Evolutionary conservation across 257 asterid genomes (phyloP).

Genomic region (Knoxia roxburghii): DNA sequence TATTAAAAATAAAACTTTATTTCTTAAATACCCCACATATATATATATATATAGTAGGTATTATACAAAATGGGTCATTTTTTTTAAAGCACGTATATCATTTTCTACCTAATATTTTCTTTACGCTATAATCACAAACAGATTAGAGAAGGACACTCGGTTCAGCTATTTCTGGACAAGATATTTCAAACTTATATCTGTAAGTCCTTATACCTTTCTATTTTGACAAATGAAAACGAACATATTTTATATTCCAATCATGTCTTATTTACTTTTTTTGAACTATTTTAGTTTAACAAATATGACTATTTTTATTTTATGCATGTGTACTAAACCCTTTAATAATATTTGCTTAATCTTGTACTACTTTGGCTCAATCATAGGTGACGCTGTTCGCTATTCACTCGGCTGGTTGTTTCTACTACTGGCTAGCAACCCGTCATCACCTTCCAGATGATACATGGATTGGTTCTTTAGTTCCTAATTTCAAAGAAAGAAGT

Average conservation of each 20-base stretch:
- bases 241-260: not conserved
- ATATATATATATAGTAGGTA: no score
- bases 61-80: no score
- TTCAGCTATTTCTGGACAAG: slow-evolving; percentile 92
- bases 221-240: not conserved
- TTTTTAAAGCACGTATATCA: no score
- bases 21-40: no score
- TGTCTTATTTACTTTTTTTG: no score
- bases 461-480: slow-evolving; percentile 70
- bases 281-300: no score
- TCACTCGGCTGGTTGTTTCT: slow-evolving; percentile 85
- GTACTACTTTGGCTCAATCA: not conserved
- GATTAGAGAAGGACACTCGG: slow-evolving; percentile 91
- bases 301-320: no score
- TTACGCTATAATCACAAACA: no score
- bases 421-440: slow-evolving; percentile 74
- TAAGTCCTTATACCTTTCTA: slow-evolving; percentile 19
- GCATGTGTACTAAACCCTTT: not conserved
- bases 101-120: no score
- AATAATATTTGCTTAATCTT: not conserved
- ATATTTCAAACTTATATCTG: slow-evolving; percentile 57
- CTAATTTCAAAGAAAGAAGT: slow-evolving; percentile 50
- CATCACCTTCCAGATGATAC: slow-evolving; percentile 39
- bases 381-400: slow-evolving; percentile 85
- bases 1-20: no score